Conservation (phyloP, 306 rosid genomes). For the Cucurbita moschata region DNA sequence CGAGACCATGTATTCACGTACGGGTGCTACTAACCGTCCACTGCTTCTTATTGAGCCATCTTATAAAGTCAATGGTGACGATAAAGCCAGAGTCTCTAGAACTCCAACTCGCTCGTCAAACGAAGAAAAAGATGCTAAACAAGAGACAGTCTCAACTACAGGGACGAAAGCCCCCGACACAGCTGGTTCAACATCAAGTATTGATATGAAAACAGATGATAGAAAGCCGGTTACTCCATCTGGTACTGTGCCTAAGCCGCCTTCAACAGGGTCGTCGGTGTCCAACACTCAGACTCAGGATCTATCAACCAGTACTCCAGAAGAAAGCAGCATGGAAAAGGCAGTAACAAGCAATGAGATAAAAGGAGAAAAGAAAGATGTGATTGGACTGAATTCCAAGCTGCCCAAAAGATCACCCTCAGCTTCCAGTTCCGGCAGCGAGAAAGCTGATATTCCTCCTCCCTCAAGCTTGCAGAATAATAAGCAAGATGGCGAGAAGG, state of each 20-base stretch:
- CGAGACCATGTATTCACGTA: slow-evolving; percentile 44
- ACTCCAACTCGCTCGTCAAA: slow-evolving; percentile 28
- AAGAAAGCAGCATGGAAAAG: slow-evolving; percentile 29
- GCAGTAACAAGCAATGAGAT: slow-evolving; percentile 31
- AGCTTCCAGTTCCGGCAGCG: slow-evolving; percentile 18
- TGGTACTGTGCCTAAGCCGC: slow-evolving; percentile 19
- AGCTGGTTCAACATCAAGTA: slow-evolving; percentile 2
- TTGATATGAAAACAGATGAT: slow-evolving; percentile 29
- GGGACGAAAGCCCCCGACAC: slow-evolving; percentile 17
- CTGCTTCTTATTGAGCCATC: slow-evolving; percentile 66
- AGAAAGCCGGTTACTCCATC: slow-evolving; percentile 23
- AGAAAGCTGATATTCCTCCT: slow-evolving; percentile 22
- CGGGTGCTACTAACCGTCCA: slow-evolving; percentile 44
- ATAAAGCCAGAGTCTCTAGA: slow-evolving; percentile 45
- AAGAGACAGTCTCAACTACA: slow-evolving; percentile 27
- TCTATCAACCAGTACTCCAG: slow-evolving; percentile 18
- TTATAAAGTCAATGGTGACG: slow-evolving; percentile 64
- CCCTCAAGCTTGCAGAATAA: slow-evolving; percentile 28
- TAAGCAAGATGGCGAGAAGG: slow-evolving; percentile 50
- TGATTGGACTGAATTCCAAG: slow-evolving; percentile 17
- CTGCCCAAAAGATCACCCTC: slow-evolving; percentile 22
- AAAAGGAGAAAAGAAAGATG: slow-evolving; percentile 31
- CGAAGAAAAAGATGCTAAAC: slow-evolving; percentile 53
- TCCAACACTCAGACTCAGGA: slow-evolving; percentile 28
- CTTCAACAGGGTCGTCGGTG: slow-evolving; percentile 18